phyloP scores from a whole-genome alignment of 1,284 basidiomycete genomes.

The Papiliotrema flavescens region DNA sequence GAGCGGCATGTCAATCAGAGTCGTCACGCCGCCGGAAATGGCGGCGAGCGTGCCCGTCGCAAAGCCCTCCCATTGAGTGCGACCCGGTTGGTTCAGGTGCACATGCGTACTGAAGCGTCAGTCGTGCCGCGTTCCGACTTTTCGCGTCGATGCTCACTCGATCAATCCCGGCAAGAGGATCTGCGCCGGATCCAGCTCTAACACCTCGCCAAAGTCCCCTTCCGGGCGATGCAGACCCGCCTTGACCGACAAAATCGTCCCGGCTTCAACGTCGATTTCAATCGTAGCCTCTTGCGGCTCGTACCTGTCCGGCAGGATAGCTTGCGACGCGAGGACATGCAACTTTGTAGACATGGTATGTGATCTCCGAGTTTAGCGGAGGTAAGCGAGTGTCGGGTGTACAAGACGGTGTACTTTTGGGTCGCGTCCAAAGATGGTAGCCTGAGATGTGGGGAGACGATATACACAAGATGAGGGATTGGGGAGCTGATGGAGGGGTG shows the following conservation, averaged over 20 bases:
- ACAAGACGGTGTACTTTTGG: no score
- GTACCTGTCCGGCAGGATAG: constrained; percentile 58
- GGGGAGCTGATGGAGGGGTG: no score
- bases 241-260: constrained; percentile 63
- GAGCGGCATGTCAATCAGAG: constrained; percentile 90
- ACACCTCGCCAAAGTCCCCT: constrained; percentile 25
- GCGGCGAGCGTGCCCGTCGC: constrained; percentile 84
- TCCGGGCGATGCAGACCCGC: constrained; percentile 6
- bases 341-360: neutral
- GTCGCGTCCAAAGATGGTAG: no score
- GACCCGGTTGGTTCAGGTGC: constrained; percentile 86
- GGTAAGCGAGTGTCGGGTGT: neutral
- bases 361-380: neutral
- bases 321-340: constrained; percentile 35
- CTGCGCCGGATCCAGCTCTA: constrained; percentile 31
- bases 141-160: constrained; percentile 59
- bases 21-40: constrained; percentile 82
- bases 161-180: constrained; percentile 78
- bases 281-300: constrained; percentile 66
- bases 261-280: constrained; percentile 59
- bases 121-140: neutral
- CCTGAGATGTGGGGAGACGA: no score
- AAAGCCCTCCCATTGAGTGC: constrained; percentile 82
- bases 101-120: constrained; percentile 70
- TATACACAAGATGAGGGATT: no score